Base-by-base conservation (phyloP, 2,329 filamentous ascomycete species). In the Fusarium begoniae region DNA sequence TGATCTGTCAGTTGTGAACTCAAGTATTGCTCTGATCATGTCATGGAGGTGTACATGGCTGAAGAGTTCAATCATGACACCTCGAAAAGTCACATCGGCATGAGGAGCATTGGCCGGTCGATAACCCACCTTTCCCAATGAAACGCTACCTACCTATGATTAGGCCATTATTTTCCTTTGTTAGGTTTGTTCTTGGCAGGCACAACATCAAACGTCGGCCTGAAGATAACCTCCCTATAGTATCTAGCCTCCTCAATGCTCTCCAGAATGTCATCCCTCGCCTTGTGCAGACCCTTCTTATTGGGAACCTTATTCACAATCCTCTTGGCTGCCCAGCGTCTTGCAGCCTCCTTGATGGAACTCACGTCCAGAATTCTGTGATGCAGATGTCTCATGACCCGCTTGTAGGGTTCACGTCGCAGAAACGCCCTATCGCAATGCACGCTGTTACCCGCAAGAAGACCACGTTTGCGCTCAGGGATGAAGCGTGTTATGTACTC, bases 351-450 rank as follows among this genome's bases (percentile, higher is more conserved):
- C 84, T 98, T 98, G 79, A 98, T 90, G 53, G 91, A 89, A 82
- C 95, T 98, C 62, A 98, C 94, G 81, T 99, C 96, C 54, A 98
- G 84, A 72, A 99, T 93, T 22, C 96, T 90, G 83, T 99, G 95
- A 83, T 97, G 93, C 75, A 99, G 85, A 82, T 96, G 90, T 64
- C 93, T 89, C 55, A 94, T 84, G 5, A 98, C 90, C 67, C 87
- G 85, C 44, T 87, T 89, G 82, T 96, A 99, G 1, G 95, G 95
- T 64, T 87, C 87, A 72, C 90, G 89, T 10, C 90, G 87, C 68
- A 99, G 86, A 80, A 99, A 99, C 5, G 90, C 90, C 77, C 91
- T 90, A 82, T 99, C 96, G 8, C 93, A 94, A 80, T 99, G 96
- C 32, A 99, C 94, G 65, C 92, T 96, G 83, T 98, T 99, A 5